A percentile compares a stretch with the other conserved stretches of the same genome.
Evolutionary conservation across 1,139 yeast species (phyloP).

Genomic region (Magnusiomyces fungicola): DNA sequence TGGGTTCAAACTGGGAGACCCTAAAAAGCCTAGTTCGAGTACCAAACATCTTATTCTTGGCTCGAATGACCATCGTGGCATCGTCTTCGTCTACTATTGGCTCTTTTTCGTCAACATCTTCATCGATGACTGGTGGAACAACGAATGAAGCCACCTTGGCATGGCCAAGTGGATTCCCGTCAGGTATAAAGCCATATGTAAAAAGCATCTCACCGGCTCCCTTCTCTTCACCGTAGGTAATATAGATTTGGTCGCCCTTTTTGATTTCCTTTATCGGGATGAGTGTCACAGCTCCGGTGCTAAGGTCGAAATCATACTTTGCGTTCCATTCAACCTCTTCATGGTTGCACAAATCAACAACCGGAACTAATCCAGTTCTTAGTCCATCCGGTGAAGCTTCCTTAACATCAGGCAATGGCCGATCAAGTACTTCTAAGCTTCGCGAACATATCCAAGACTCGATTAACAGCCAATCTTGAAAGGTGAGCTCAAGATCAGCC

Average conservation of each 20-base stretch:
- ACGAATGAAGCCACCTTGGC: conserved; percentile 18
- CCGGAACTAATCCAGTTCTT: conserved; percentile 30
- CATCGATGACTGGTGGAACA: conserved; percentile 21
- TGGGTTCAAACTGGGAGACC: neutral
- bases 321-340: conserved; percentile 24
- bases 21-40: conserved; percentile 8
- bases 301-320: conserved; percentile 28
- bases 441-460: conserved; percentile 33
- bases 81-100: conserved; percentile 12
- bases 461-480: conserved; percentile 25
- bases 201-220: conserved; percentile 35
- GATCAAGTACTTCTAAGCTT: conserved; percentile 22
- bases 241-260: conserved; percentile 27
- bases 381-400: conserved; percentile 2
- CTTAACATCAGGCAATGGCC: conserved; percentile 9
- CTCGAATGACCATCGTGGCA: conserved; percentile 15
- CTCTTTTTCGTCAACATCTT: conserved; percentile 14
- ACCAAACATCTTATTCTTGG: conserved; percentile 12
- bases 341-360: conserved; percentile 35
- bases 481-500: conserved; percentile 17
- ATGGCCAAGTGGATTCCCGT: conserved; percentile 6
- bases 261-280: conserved; percentile 13
- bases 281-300: conserved; percentile 24
- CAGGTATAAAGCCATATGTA: conserved; percentile 34
- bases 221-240: conserved; percentile 34